Evolutionary conservation across 148 eudicot genomes (phyloP), one percentile per base, ranked within the genome.

Genomic region (Polygonum maritimum): DNA sequence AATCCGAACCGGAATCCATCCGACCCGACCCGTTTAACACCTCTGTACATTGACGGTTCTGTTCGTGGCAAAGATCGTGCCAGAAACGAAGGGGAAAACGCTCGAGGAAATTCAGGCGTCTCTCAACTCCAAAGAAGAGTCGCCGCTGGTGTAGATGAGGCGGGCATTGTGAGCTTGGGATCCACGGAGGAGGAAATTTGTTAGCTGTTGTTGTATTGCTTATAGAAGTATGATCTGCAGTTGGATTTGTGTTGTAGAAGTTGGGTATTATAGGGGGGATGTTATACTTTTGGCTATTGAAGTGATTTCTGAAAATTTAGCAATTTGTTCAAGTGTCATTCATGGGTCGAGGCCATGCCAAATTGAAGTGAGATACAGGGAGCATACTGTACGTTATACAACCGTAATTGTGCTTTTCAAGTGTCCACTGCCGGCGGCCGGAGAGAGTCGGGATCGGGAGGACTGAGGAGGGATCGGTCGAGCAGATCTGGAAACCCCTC

Each of bases 91-190:
- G 33, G 75, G 75, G 38, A 72, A 48, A 12, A 72, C 75, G 15
- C 75, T 72, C 0, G 75, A 72, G 75, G 75, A 72, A 7, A 72
- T 72, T 19, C 75, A 72, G 54, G 75, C 75, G 36, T 67, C 71
- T 67, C 71, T 67, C 45, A 16, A 6, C 71, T 67, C 44, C 71
- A 67, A 36, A 67, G 45, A 36, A 67, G 71, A 67, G 7, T 3
- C 21, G 10, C n/a, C 69, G 22, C 13, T 57, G 65, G 33, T 57
- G 13, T 57, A 22, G 33, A 22, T 21, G 33, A 57, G 12, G 4
- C 55, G 19, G 0, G n/a, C n/a, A 51, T 51, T 51, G 55, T 5
- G 55, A 51, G 55, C 5, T 51, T n/a, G 55, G n/a, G 55, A 51
- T 51, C 55, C 55, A 51, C 16, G 19, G 19, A 0, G 19, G 55